Conservation (phyloP, 2,329 filamentous ascomycete species). For the Pseudocercospora fijiensis region DNA sequence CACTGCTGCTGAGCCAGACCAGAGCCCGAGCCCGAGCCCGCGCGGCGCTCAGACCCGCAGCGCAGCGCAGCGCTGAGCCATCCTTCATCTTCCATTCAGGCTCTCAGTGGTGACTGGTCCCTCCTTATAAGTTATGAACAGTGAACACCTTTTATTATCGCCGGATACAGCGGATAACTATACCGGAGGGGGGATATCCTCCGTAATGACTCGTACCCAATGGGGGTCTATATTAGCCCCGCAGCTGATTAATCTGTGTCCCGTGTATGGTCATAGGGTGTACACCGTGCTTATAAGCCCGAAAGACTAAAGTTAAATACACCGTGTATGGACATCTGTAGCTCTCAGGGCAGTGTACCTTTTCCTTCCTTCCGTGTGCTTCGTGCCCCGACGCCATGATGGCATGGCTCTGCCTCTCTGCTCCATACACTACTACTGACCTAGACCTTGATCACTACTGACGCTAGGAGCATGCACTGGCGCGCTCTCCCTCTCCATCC, state of each 20-base stretch:
- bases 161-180: too few relatives aligned
- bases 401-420: slow-evolving; percentile 26
- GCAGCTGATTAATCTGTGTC: too few relatives aligned
- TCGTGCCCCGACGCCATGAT: slow-evolving; percentile 28
- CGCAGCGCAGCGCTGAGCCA: slow-evolving; percentile 6
- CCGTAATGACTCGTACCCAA: too few relatives aligned
- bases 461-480: slow-evolving; percentile 26
- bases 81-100: neutral
- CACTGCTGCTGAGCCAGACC: neutral
- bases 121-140: too few relatives aligned
- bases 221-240: too few relatives aligned
- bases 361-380: slow-evolving; percentile 15
- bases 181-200: too few relatives aligned
- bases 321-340: too few relatives aligned
- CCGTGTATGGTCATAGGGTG: too few relatives aligned
- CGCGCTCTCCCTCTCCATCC: slow-evolving; percentile 17
- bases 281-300: too few relatives aligned
- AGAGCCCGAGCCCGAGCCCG: neutral
- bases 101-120: too few relatives aligned
- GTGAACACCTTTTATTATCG: too few relatives aligned
- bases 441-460: slow-evolving; percentile 27
- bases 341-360: neutral
- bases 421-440: slow-evolving; percentile 25
- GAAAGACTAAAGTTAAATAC: too few relatives aligned
- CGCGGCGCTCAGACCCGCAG: slow-evolving; percentile 6